Percentiles rank a stretch among this genome's conserved stretches.
phyloP scores from a whole-genome alignment of 2,329 filamentous ascomycete genomes.

The Dendryphion nanum region DNA sequence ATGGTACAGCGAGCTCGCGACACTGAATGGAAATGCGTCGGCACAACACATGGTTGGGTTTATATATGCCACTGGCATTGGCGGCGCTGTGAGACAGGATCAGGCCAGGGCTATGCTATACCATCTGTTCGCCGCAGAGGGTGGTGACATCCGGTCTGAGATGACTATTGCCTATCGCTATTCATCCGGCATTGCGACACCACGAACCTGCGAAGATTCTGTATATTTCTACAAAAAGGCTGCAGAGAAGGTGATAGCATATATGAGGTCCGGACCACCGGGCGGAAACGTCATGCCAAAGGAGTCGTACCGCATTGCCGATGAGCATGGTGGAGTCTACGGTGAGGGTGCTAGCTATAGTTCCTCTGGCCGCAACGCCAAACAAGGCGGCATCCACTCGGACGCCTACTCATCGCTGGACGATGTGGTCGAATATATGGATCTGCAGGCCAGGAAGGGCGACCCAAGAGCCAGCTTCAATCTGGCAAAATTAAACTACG shows the following conservation, averaged over 20 bases:
- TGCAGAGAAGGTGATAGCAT: conserved; percentile 87
- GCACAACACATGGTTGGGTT: conserved; percentile 95
- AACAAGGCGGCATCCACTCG: conserved; percentile 69
- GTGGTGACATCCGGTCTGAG: conserved; percentile 79
- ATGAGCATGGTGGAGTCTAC: conserved; percentile 89
- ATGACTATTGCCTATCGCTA: conserved; percentile 92
- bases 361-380: conserved; percentile 81
- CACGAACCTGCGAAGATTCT: conserved; percentile 81
- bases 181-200: conserved; percentile 78
- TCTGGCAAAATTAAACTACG: conserved; percentile 82
- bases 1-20: conserved; percentile 76
- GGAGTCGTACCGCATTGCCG: conserved; percentile 82
- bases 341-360: conserved; percentile 90
- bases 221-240: conserved; percentile 88
- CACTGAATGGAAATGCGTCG: conserved; percentile 78
- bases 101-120: conserved; percentile 92
- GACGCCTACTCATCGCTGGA: conserved; percentile 84
- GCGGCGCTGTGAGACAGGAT: conserved; percentile 74
- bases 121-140: conserved; percentile 87
- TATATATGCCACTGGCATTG: conserved; percentile 92
- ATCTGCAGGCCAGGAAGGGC: conserved; percentile 85
- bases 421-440: conserved; percentile 91
- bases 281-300: conserved; percentile 76
- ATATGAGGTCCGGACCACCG: conserved; percentile 85
- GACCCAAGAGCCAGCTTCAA: conserved; percentile 86